Base-by-base conservation (phyloP, 164 flowering plant species). In the Piper longum region DNA sequence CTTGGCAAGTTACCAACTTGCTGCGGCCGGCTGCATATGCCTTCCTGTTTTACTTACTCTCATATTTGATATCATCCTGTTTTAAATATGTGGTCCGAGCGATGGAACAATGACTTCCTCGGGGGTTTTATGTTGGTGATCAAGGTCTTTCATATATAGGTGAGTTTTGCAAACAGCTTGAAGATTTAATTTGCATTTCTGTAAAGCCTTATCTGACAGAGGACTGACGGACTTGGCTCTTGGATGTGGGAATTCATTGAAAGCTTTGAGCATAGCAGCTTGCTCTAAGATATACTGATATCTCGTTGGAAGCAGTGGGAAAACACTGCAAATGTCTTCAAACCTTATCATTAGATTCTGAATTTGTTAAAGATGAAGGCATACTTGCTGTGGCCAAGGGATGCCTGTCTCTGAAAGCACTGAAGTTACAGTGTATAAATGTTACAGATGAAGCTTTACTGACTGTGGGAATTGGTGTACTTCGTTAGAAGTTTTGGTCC, bases 101-200 rank as follows among this genome's bases (percentile, higher is more conserved):
- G 12, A 48, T 48, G 52, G 3, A 48, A 48, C 14, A 14, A 48
- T 48, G 52, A 44, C 54, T 52, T 54, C 3, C 16, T 5, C 54
- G 89, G 98, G 96, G 96, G 41, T 92, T 93, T 74, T 87, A 86
- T 72, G 75, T 86, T 69, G 96, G 91, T 66, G 91, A 89, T 80
- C 72, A 77, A 66, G 96, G 96, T 64, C 70, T 92, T 66, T 84
- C 77, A 59, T 84, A 88, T 68, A 78, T 89, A 68, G 96, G 93
- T 43, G 73, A 88, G 76, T 80, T 70, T 72, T 92, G 96, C 64
- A 81, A 82, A 71, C 82, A 81, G 56, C 88, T 92, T 67, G 85
- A 87, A 76, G 88, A 85, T 56, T 71, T 92, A 89, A 88, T 71
- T 76, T 92, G 79, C 86, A 88, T 5, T 89, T 85, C 70, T 89